Conservation (phyloP, 345 rosid species). For the Sisymbrium altissimum region DNA sequence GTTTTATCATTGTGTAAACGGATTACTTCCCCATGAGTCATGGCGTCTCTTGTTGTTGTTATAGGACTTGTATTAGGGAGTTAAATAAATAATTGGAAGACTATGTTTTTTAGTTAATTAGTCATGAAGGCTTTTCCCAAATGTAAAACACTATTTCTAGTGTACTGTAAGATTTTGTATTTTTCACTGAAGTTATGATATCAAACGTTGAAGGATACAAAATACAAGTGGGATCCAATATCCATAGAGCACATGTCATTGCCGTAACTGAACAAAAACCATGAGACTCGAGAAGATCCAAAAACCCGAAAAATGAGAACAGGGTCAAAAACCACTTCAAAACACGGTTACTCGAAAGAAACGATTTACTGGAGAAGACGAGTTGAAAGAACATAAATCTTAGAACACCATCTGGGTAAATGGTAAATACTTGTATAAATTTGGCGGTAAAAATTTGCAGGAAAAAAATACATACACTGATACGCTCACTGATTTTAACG, state of each 20-base stretch:
- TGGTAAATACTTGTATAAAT: background rate
- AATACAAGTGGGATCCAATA: no score
- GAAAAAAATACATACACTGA: background rate
- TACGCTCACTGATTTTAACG: background rate
- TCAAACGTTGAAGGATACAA: no score
- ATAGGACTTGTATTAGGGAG: background rate
- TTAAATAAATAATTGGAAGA: constrained; percentile 4
- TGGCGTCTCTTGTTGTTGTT: constrained; percentile 7
- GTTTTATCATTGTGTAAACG: constrained; percentile 2
- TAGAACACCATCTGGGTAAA: no score
- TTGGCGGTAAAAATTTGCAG: background rate
- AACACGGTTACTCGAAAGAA: no score
- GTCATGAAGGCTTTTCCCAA: background rate
- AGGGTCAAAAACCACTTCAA: no score
- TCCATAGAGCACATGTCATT: no score
- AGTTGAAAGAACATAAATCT: no score
- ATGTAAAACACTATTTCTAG: background rate
- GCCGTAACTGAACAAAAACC: no score
- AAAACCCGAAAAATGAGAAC: no score
- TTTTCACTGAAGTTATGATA: background rate
- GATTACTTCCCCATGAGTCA: background rate
- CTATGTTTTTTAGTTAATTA: background rate
- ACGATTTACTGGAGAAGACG: no score
- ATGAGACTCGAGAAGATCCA: no score
- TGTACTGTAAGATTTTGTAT: background rate